Evolutionary conservation across 1,139 yeast genomes (phyloP), one percentile per base, ranked within the genome.

Genomic region (Lodderomyces oxycetoniae): DNA sequence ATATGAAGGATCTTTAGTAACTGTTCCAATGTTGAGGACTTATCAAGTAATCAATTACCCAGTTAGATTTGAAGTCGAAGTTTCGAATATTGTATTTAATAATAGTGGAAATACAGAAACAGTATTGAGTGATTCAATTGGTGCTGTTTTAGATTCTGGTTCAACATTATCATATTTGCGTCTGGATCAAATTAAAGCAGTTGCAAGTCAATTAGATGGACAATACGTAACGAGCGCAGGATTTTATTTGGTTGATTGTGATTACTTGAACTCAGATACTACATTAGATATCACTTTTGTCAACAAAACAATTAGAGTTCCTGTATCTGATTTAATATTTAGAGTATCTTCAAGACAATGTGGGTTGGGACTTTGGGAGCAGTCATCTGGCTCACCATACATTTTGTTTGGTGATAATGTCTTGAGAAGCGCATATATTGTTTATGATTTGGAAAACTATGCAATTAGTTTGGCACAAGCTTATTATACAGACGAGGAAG

Each of bases 401-500:
- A 43, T 61, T 26, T 49, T 63, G 33, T 51, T 86, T 10, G 96
- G 96, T 30, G 95, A 85, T 55, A 72, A 79, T 21, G 78, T 86
- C 58, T 60, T 88, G 48, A 70, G 86, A 40, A 67, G 74, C 34
- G 88, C 85, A 6, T 87, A 87, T 52, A 74, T 79, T 36, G 95
- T 86, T 28, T 86, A 74, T 48, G 93, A 88, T 55, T 61, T 86
- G 43, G 88, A 82, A 21, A 74, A 72, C 42, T 57, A 63, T 35
- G 76, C 78, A 49, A 64, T 87, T 19, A 78, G 81, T 1, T 40
- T 88, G 35, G 96, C 93, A 1, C 85, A 74, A 46, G 81, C 79
- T 5, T 59, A 58, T 36, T 50, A 53, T 31, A 52, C 73, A 15
- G 27, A 35, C 17, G 36, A 32, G 20, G 38, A 38, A 27, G 36